Base-by-base conservation (phyloP, 352 stramenopile genomes). In the Phytophthora fragariae region DNA sequence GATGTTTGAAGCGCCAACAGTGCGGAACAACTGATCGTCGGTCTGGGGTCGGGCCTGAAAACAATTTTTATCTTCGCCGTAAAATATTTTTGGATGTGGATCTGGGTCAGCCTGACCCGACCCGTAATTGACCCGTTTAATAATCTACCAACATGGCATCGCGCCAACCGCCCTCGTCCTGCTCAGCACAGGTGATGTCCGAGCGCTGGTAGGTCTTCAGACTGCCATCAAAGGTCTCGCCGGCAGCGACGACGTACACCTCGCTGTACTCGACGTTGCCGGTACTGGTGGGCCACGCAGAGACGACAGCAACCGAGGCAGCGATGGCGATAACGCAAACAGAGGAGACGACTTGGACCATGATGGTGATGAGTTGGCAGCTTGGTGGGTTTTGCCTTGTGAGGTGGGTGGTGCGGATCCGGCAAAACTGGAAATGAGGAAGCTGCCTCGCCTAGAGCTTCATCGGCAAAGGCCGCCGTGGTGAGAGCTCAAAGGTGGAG, bases 171-270 rank as follows among this genome's bases (percentile, higher is more conserved):
- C 73, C 69, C 33, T 83, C 76, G 44, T 54, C 54, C 50, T 83
- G 73, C 35, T 65, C 68, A 3, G 68, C 57, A 56, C 75, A 82
- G 11, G 62, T 75, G 60, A 79, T 80, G 54, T 82, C 72, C 5
- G 72, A 82, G 6, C 75, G 75, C 50, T 83, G 70, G 70, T 85
- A 85, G 17, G 70, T 86, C 65, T 86, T 83, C 9, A 80, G 57
- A 31, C 72, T 55, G 21, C 72, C 72, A 54, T 79, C 72, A 33
- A 79, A 79, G 19, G 69, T 75, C 41, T 76, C 73, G 6, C 69
- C 76, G 9, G 73, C 76, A 15, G 68, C 64, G 17, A 81, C 73
- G 29, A 78, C 72, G 55, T 81, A 80, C 50, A 79, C 65, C 5
- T 54, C 73, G 46, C 52, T 66, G 74, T 76, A 78, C 61, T 73